phyloP scores from a whole-genome alignment of 305 asterid species.

The Solanum hybrid region DNA sequence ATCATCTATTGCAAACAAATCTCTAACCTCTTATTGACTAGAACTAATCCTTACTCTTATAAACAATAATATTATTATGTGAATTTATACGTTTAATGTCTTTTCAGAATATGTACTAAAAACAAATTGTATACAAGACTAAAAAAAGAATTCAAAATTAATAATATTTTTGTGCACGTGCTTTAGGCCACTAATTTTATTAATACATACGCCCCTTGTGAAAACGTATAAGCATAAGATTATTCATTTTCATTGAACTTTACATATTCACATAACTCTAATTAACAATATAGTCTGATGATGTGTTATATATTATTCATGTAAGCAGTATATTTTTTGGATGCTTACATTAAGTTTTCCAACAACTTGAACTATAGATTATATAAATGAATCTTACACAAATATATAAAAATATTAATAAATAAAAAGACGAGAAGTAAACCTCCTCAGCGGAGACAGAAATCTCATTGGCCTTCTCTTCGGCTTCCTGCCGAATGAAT shows the following conservation, averaged over 20 bases:
- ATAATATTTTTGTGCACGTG: too few species aligned
- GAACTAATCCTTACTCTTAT: too few species aligned
- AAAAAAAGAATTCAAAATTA: too few species aligned
- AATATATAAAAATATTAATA: background rate
- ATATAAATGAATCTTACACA: background rate
- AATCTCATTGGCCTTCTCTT: conserved; percentile 42
- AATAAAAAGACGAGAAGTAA: background rate
- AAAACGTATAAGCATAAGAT: background rate
- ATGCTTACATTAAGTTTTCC: background rate
- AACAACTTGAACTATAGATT: background rate
- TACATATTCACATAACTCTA: background rate
- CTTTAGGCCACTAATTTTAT: too few species aligned
- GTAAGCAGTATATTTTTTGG: background rate
- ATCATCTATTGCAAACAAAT: too few species aligned
- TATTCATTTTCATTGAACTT: background rate
- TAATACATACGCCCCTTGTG: too few species aligned
- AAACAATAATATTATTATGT: too few species aligned
- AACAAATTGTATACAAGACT: too few species aligned
- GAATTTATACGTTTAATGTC: too few species aligned
- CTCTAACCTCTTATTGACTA: too few species aligned
- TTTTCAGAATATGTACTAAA: too few species aligned
- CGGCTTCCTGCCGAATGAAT: conserved; percentile 46
- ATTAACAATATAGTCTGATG: background rate
- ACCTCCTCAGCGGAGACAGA: conserved; percentile 33
- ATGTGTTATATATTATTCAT: background rate